Evolutionary conservation across 2,329 filamentous ascomycete genomes (phyloP), one percentile per base, ranked within the genome.

Genomic region (Aspergillus novoparasiticus): DNA sequence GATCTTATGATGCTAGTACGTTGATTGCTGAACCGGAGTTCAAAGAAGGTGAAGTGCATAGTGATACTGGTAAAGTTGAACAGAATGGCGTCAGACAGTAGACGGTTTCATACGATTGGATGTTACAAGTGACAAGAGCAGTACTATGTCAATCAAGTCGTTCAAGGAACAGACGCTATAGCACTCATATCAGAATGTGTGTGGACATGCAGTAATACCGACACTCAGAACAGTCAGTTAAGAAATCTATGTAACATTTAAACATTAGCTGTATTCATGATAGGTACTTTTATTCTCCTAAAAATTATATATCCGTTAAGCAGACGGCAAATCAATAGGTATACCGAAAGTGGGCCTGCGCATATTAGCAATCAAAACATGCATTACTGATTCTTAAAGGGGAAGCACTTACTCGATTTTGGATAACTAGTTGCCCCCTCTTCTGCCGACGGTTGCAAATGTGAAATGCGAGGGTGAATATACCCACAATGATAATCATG

Each of bases 401-500:
- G 36, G 48, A 39, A 43, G 54, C 10, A 69, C 70, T 57, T 72
- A 79, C 76, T 68, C 70, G 69, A 26, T 81, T 79, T 69, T 89
- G 86, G 51, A 89, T 78, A 2, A 85, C 59, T 39, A 73, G 77
- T 69, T 79, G 78, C 1, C 85, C 85, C 50, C 71, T 76, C 11
- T 70, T 76, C 70, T 86, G 84, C 60, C 75, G 72, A 60, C 74
- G 74, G 70, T 89, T 89, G 12, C 80, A 78, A 34, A 74, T 69
- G 67, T 81, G 83, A 68, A 89, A 89, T 65, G 85, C 84, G 2
- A 80, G 41, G 0, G 84, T 82, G 65, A 88, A 87, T 5, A 79
- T 62, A 0, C 70, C 79, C 16, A 89, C 82, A 32, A 87, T 79
- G 1, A 64, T 78, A 62, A 89, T 84, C 63, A 88, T 86, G 60